phyloP scores from a whole-genome alignment of 2,329 filamentous ascomycete genomes.

The Didymella segeticola region DNA sequence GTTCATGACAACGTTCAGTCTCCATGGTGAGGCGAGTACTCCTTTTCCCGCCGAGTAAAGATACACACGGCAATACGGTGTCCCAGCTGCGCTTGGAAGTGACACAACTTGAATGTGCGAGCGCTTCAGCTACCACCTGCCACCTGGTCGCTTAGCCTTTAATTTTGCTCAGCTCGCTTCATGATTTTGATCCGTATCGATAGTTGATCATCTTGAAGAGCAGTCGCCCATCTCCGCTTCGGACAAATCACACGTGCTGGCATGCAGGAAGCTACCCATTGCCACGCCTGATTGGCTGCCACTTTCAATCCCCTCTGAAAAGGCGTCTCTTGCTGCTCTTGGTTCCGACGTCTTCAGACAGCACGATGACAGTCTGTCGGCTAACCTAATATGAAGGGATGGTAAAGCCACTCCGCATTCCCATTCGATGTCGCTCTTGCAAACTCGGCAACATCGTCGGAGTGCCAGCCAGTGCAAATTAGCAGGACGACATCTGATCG shows the following conservation, averaged over 20 bases:
- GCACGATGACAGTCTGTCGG: not conserved
- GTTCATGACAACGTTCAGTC: slow-evolving; percentile 9
- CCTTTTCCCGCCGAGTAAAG: slow-evolving; percentile 9
- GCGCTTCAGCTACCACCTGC: not conserved
- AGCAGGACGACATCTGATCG: not conserved
- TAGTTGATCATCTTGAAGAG: not conserved
- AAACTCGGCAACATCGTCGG: not conserved
- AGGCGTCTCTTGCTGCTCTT: slow-evolving; percentile 1
- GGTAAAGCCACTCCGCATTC: not conserved
- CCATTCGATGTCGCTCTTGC: not conserved
- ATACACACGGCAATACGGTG: not conserved
- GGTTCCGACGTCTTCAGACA: not conserved
- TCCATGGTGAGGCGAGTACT: slow-evolving; percentile 1
- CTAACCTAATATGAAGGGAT: not conserved
- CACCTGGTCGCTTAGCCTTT: not conserved
- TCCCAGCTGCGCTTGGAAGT: not conserved
- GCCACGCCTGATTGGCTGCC: not conserved
- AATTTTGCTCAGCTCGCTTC: not conserved
- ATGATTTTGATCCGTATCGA: not conserved
- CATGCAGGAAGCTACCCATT: not conserved
- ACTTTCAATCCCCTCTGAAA: not conserved
- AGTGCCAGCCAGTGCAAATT: not conserved
- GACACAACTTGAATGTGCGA: not conserved
- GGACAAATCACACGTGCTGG: slow-evolving; percentile 9
- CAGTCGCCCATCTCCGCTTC: not conserved